Conservation (phyloP, 179 eudicot genomes). For the Pouteria campechiana region DNA sequence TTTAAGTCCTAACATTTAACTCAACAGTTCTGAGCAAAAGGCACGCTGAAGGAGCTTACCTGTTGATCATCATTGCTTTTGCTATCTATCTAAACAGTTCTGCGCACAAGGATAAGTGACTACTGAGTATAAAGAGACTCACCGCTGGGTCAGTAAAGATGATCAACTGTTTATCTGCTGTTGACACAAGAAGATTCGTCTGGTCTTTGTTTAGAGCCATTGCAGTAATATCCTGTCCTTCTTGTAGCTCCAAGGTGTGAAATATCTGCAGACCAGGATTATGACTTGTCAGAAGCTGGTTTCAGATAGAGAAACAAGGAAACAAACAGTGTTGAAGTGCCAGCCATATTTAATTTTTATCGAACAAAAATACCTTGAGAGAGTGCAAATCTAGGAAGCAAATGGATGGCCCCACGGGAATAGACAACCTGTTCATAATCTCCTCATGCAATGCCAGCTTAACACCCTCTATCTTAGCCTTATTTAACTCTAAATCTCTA, state of each 20-base stretch:
- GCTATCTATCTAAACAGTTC: no score
- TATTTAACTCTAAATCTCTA: no score
- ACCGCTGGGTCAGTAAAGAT: slow-evolving; percentile 94
- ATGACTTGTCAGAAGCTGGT: no score
- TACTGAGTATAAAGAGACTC: slow-evolving; percentile 37
- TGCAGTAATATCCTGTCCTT: slow-evolving; percentile 74
- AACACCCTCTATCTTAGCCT: slow-evolving; percentile 12
- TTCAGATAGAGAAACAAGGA: no score
- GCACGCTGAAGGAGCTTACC: no score
- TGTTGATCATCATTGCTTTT: no score
- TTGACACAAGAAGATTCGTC: slow-evolving; percentile 90
- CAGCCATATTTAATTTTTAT: not conserved
- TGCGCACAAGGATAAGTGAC: no score
- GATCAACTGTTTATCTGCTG: slow-evolving; percentile 70
- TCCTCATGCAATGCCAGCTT: slow-evolving; percentile 19
- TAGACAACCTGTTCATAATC: slow-evolving; percentile 35
- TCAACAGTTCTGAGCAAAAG: no score
- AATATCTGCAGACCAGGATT: slow-evolving; percentile 45
- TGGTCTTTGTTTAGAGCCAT: slow-evolving; percentile 76
- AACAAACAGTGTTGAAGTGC: no score
- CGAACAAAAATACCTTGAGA: slow-evolving; percentile 43
- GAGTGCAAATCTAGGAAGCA: slow-evolving; percentile 75
- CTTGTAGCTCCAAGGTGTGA: slow-evolving; percentile 58
- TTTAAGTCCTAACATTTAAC: no score
- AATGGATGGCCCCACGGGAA: slow-evolving; percentile 66